Base-by-base conservation (phyloP, 768 basidiomycete species). In the Boletus insuetus region DNA sequence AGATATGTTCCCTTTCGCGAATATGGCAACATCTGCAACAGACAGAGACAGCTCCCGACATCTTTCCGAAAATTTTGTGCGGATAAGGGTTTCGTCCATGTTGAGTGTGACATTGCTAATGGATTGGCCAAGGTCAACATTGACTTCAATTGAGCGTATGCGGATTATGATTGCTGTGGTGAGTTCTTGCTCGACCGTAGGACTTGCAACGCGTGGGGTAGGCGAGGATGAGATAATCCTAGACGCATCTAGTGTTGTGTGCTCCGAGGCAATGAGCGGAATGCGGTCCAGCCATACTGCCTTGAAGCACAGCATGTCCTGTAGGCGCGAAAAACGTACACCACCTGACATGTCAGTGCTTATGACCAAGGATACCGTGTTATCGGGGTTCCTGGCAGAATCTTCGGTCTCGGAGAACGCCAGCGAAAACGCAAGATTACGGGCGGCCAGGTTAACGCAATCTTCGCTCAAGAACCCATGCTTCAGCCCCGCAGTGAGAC, bases 301-400 rank as follows among this genome's bases (percentile, higher is more conserved):
- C 69, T 95, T 95, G 80, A 96, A 93, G 69, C 91, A 94, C 19
- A 98, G 78, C 50, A 95, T 85, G 66, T 97, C 94, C 70, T 95
- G 94, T 29, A 97, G 72, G 13, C 94, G 84, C 5, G 91, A 90
- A 64, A 98, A 87, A 20, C 86, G 83, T 39, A 95, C 80, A 7
- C 79, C 85, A 0, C 89, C 91, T 4, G 85, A 76, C 51, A 98
- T 82, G 66, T 92, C 88, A 0, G 94, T 94, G 66, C 93, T 91
- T n/a, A 94, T 66, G 8, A 89, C 79, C 39, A 91, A 70, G 0
- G 92, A 93, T 6, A 96, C 70, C 3, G 79, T 83, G 57, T 76
- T 84, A 47, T 78, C 71, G 3, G 72, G 59, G 11, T 68, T 62
- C 26, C 75, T 72, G 8, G 53, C 53, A 3, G 64, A 68, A 9